Evolutionary conservation across 2,329 filamentous ascomycete genomes (phyloP).

Genomic region (Penicillium sp.): DNA sequence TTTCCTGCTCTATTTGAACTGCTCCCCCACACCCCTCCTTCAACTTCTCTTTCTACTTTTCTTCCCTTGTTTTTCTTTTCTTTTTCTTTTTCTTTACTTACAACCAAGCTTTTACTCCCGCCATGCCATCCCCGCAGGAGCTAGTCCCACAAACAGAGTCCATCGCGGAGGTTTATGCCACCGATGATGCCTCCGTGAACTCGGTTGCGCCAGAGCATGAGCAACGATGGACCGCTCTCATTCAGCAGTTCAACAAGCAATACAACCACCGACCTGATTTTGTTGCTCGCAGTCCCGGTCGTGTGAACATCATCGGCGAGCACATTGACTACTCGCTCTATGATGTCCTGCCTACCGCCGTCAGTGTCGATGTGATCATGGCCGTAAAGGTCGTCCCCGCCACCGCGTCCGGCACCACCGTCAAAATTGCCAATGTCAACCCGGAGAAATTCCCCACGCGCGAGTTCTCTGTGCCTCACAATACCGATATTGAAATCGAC

Average conservation of each 20-base stretch:
- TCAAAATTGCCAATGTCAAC: slow-evolving; percentile 81
- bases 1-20: slow-evolving; percentile 3
- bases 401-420: slow-evolving; percentile 57
- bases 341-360: slow-evolving; percentile 92
- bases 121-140: slow-evolving; percentile 47
- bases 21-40: slow-evolving; percentile 1
- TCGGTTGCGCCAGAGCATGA: slow-evolving; percentile 70
- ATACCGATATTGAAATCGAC: slow-evolving; percentile 76
- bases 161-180: slow-evolving; percentile 81
- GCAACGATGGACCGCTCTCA: slow-evolving; percentile 74
- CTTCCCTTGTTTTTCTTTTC: slow-evolving; percentile 1
- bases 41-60: neutral
- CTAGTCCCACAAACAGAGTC: slow-evolving; percentile 75
- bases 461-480: slow-evolving; percentile 71
- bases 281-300: slow-evolving; percentile 85
- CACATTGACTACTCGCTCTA: slow-evolving; percentile 99
- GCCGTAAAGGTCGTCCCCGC: slow-evolving; percentile 66
- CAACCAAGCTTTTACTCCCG: slow-evolving; percentile 24
- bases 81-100: too few species aligned
- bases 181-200: slow-evolving; percentile 74
- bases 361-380: slow-evolving; percentile 86
- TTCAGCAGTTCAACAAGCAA: slow-evolving; percentile 69
- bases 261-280: slow-evolving; percentile 78
- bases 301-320: slow-evolving; percentile 98
- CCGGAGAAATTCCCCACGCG: slow-evolving; percentile 73